Conservation (phyloP, 148 eudicot genomes). For the Camellia sinensis region DNA sequence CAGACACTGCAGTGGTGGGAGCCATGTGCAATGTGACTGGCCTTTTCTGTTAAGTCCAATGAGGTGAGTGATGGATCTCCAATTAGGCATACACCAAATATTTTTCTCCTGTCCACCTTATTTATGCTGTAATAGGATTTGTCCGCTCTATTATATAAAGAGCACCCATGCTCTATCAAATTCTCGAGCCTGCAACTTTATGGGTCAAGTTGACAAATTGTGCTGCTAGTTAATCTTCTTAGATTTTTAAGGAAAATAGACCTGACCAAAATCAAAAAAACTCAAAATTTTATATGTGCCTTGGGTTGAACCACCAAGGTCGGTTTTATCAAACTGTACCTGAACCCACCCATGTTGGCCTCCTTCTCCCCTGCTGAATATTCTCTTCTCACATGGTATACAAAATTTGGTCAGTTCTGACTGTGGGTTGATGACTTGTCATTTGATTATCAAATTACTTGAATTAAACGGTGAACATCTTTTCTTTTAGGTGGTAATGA, state of each 20-base stretch:
- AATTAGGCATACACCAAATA: background rate
- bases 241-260: no score
- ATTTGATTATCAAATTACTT: background rate
- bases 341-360: no score
- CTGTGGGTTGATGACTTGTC: background rate
- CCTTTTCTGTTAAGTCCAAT: background rate
- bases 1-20: no score
- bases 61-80: background rate
- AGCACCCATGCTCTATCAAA: background rate
- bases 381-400: background rate
- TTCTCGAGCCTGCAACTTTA: no score
- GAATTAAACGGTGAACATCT: background rate
- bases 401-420: background rate
- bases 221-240: no score
- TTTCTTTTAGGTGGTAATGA: conserved; percentile 18
- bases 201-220: no score
- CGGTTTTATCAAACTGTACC: no score
- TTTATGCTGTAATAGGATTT: background rate
- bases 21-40: no score
- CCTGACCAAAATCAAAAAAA: no score
- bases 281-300: no score
- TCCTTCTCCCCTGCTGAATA: no score
- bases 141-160: background rate
- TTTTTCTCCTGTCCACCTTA: background rate
- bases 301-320: no score